Conservation (phyloP, 305 asterid species). For the Fraxinus latifolia region DNA sequence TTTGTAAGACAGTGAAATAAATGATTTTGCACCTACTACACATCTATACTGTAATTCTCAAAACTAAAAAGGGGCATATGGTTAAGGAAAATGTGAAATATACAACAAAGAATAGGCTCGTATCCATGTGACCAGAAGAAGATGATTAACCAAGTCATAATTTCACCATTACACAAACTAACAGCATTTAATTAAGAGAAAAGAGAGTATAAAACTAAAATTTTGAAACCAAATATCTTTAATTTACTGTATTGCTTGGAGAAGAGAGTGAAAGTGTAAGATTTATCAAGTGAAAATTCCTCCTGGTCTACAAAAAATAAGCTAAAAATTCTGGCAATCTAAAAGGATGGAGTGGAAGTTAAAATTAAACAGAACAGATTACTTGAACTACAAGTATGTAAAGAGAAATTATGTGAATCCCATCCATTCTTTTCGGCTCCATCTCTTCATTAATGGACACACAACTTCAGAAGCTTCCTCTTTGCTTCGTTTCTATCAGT, state of each 20-base stretch:
- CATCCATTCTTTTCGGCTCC: neutral
- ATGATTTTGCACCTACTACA: slow-evolving; percentile 1
- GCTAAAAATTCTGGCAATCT: neutral
- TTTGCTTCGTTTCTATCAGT: neutral
- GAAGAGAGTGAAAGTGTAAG: neutral
- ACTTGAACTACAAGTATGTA: neutral
- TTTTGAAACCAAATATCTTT: neutral
- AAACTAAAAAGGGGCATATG: neutral
- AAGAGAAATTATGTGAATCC: neutral
- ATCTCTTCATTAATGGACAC: neutral
- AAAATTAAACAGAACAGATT: neutral
- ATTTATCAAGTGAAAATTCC: neutral
- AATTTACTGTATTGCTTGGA: neutral
- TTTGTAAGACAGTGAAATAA: neutral
- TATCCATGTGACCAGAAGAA: slow-evolving; percentile 14
- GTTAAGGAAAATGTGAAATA: neutral
- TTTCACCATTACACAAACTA: neutral
- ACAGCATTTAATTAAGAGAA: neutral
- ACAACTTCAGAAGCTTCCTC: neutral
- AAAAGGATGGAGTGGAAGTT: neutral
- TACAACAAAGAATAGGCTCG: slow-evolving; percentile 4
- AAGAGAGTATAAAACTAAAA: neutral
- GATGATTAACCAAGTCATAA: neutral
- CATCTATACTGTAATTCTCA: slow-evolving; percentile 6
- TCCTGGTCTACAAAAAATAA: neutral